Base-by-base conservation (phyloP, 805 yeast genomes). In the Zygoascus biomembranicola region DNA sequence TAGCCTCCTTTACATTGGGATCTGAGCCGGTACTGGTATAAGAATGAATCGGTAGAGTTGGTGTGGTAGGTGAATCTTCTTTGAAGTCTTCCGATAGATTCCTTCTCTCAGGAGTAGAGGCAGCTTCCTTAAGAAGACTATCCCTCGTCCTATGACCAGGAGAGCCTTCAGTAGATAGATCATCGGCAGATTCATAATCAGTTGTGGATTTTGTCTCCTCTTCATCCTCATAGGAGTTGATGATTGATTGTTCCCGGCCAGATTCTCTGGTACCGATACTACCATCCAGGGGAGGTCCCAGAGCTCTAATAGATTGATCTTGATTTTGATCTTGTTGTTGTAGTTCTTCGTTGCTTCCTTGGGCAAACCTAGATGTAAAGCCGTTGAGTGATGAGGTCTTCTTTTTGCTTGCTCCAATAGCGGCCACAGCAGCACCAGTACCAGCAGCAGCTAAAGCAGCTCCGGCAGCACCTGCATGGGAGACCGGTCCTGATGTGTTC, bases 121-220 rank as follows among this genome's bases (percentile, higher is more conserved):
- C 13, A 5, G 39, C 39, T 8, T 35, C 39, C 10, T 35, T 35
- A n/a, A 8, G 39, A 8, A 35, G 39, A 35, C 39, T 35, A 8
- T 35, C 39, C 13, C 16, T 35, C 16, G 39, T 35, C 16, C 39
- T 11, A 8, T 35, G 16, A 35, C 39, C 39, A 13, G 39, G 39
- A 45, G 32, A 19, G 26, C 41, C 35, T 18, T 50, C 56, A 37
- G 45, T 50, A 42, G 47, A 42, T n/a, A 49, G 16, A 14, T 51
- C 57, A 42, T 50, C 45, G n/a, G 51, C 37, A 23, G 49, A 20
- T 10, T 20, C 41, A 32, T 32, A 26, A 16, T 47, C 43, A 32
- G 26, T 32, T 11, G 32, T 49, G 14, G 52, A n/a, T 20, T 49
- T 11, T 31, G 47, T 18, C 16, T 31, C 47, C 23, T 32, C 48